phyloP scores from a whole-genome alignment of 1,284 basidiomycete species.

The Peniophora sp. region DNA sequence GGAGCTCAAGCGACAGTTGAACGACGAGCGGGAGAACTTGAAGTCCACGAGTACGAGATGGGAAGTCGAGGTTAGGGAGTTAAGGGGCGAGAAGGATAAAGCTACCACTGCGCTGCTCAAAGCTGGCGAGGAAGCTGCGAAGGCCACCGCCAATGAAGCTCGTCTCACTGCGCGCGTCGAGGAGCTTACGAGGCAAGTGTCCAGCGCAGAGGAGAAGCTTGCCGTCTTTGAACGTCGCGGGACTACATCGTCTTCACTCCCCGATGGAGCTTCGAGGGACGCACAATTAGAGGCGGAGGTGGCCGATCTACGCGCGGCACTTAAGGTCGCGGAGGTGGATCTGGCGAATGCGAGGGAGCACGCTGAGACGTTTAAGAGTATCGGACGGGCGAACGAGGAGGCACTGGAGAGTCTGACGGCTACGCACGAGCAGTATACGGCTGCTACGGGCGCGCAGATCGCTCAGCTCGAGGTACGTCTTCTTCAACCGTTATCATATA shows the following conservation, averaged over 20 bases:
- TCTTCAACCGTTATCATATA: not conserved
- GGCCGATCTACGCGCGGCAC: slow-evolving; percentile 71
- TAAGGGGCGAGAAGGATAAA: slow-evolving; percentile 72
- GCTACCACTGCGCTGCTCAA: slow-evolving; percentile 50
- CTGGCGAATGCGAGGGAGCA: slow-evolving; percentile 62
- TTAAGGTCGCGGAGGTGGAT: slow-evolving; percentile 73
- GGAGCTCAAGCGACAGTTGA: slow-evolving; percentile 69
- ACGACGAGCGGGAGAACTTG: slow-evolving; percentile 72
- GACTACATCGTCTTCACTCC: not conserved
- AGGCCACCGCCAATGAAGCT: slow-evolving; percentile 73
- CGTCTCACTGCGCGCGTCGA: slow-evolving; percentile 76
- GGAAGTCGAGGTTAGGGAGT: slow-evolving; percentile 74
- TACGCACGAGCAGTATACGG: slow-evolving; percentile 75
- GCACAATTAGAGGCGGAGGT: slow-evolving; percentile 79
- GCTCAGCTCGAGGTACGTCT: slow-evolving; percentile 54
- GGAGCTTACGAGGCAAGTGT: slow-evolving; percentile 63
- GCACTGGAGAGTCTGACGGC: slow-evolving; percentile 63
- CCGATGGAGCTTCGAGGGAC: too few relatives aligned
- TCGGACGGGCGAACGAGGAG: slow-evolving; percentile 74
- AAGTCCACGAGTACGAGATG: slow-evolving; percentile 69
- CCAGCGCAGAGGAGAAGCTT: slow-evolving; percentile 77
- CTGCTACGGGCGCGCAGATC: slow-evolving; percentile 58
- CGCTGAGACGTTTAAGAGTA: slow-evolving; percentile 78
- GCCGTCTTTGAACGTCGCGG: slow-evolving; percentile 76
- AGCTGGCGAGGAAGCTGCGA: slow-evolving; percentile 66